Base-by-base conservation (phyloP, 2,329 filamentous ascomycete genomes). In the Cadophora luteo-olivacea region DNA sequence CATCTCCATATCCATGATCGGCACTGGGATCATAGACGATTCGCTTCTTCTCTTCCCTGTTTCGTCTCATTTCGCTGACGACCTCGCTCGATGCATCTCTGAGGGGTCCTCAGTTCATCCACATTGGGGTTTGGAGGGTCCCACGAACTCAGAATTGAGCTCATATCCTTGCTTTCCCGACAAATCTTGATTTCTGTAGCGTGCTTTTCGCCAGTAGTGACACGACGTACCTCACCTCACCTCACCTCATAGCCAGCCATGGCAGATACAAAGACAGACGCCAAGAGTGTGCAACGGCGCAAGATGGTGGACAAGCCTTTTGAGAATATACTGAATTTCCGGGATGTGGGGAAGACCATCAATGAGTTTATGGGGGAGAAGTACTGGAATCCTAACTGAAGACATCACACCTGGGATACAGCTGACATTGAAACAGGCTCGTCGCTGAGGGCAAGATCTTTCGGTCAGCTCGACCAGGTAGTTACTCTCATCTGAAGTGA, bases 321-420 rank as follows among this genome's bases (percentile, higher is more conserved):
- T 72, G 83, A 89, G 68, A 85, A 84, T 64, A 84, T 94, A 62
- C 81, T 90, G 74, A 95, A 95, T 78, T 93, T 94, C 77, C 88
- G 92, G 67, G 92, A 95, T 82, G 89, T 94, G 54, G 91, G 89
- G 51, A 81, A 83, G 70, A 89, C 87, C 0, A 83, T 93, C 73
- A 94, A 94, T 74, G 76, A 80, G 32, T 85, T 85, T 69, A 78
- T 87, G 4, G 84, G 84, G 29, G 81, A 82, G 70, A 85, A 83
- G 89, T 89, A 81, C 73, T 32, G 54, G 29, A 49, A 38, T 7
- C 9, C 12, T 7, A n/a, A 11, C 22, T n/a, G 2, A 3, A 16
- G 12, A 12, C 12, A 24, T n/a, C 67, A 33, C 32, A 33, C 16
- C 25, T 19, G 19, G 36, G 11, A 32, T 55, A 14, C 1, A 57